Evolutionary conservation across 1,284 basidiomycete species (phyloP).

Genomic region (Papiliotrema flavescens): DNA sequence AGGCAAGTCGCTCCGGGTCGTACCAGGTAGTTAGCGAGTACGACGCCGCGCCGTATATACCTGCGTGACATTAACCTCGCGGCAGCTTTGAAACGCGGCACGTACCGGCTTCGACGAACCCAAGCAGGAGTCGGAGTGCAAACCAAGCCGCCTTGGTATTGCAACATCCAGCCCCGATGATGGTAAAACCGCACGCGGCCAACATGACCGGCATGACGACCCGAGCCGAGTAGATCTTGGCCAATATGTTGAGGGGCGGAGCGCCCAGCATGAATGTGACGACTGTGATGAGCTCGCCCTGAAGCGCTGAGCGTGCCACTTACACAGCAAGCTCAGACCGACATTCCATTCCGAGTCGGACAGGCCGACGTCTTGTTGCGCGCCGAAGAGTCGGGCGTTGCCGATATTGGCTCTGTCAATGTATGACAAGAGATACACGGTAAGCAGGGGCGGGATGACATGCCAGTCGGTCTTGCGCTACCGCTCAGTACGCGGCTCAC

Average conservation of each 20-base stretch:
- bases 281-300: constrained; percentile 14
- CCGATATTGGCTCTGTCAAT: constrained; percentile 19
- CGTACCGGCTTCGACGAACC: constrained; percentile 22
- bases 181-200: constrained; percentile 7
- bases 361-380: constrained; percentile 11
- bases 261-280: constrained; percentile 23
- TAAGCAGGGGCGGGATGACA: constrained; percentile 16
- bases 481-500: too few relatives aligned
- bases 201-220: constrained; percentile 13
- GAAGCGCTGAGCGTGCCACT: constrained; percentile 1
- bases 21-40: constrained; percentile 29
- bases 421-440: constrained; percentile 21
- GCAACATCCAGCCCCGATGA: constrained; percentile 20
- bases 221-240: constrained; percentile 22
- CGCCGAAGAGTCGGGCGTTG: constrained; percentile 24
- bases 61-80: too few relatives aligned
- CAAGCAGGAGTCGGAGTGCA: constrained; percentile 21
- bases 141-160: constrained; percentile 23
- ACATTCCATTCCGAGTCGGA: constrained; percentile 26
- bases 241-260: constrained; percentile 17
- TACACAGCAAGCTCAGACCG: constrained; percentile 26
- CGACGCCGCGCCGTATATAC: constrained; percentile 18
- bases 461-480: constrained; percentile 21
- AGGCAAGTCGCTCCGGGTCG: constrained; percentile 19
- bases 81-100: too few relatives aligned